Percentiles rank a stretch among this genome's conserved stretches.
Evolutionary conservation across 2,329 filamentous ascomycete genomes (phyloP).

Genomic region (Neofusicoccum sp.): DNA sequence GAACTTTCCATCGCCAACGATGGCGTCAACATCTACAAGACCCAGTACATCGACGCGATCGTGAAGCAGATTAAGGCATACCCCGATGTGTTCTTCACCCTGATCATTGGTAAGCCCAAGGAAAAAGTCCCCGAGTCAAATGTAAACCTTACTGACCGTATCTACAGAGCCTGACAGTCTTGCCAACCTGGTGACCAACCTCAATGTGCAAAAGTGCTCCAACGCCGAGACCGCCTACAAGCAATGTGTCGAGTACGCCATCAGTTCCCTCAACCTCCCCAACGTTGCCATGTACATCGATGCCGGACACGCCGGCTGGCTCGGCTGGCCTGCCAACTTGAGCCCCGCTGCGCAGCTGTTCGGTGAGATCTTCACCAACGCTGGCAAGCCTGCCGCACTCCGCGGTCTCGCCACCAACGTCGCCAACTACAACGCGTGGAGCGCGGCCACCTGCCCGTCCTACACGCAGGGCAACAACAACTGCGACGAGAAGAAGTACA

Average conservation of each 20-base stretch:
- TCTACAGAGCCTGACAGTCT: constrained; percentile 56
- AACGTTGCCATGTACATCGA: constrained; percentile 66
- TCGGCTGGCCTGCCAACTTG: constrained; percentile 62
- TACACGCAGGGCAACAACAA: constrained; percentile 48
- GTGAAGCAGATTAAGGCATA: constrained; percentile 53
- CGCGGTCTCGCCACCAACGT: constrained; percentile 58
- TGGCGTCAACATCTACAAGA: constrained; percentile 51
- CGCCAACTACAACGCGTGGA: constrained; percentile 59
- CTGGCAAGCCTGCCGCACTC: constrained; percentile 46
- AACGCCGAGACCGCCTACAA: constrained; percentile 55
- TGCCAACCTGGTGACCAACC: constrained; percentile 63
- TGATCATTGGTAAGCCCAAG: constrained; percentile 46
- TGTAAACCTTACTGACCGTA: background rate
- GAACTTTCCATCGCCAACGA: constrained; percentile 58
- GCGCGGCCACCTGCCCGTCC: constrained; percentile 43
- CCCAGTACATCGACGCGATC: constrained; percentile 55
- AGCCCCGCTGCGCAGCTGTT: constrained; percentile 50
- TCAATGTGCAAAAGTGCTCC: constrained; percentile 54
- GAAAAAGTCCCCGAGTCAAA: background rate
- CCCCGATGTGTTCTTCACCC: constrained; percentile 51
- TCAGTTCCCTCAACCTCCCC: constrained; percentile 56
- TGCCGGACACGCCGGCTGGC: constrained; percentile 63
- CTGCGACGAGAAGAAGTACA: constrained; percentile 54
- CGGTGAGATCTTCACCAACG: constrained; percentile 47
- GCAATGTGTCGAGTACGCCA: constrained; percentile 56